These are phyloP conservation scores for Trichoderma breve DNA, from an alignment of 2,329 filamentous ascomycete species.

Conservation along the genomic window DNA sequence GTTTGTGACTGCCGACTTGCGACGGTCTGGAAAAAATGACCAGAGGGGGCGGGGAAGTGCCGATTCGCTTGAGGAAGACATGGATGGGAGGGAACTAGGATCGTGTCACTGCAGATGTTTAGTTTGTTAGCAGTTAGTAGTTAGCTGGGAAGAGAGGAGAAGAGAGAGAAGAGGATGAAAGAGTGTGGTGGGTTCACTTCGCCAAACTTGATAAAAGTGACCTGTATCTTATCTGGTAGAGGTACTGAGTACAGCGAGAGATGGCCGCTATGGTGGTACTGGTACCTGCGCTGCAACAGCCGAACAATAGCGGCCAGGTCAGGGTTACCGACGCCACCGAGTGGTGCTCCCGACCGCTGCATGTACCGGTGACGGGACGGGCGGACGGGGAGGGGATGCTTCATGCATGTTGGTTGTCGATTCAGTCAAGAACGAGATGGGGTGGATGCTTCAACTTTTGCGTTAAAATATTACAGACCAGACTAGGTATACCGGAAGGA, in stretches of 20 bases:
- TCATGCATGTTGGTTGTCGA: background rate
- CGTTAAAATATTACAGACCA: background rate
- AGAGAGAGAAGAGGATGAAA: background rate
- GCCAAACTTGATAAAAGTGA: background rate
- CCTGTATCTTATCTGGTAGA: background rate
- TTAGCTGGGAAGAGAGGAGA: background rate
- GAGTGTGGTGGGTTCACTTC: background rate
- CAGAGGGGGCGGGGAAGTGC: background rate
- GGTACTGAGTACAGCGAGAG: background rate
- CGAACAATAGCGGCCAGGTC: background rate
- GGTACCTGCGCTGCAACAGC: background rate
- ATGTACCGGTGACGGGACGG: background rate
- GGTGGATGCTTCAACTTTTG: background rate
- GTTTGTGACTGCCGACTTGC: constrained; percentile 4
- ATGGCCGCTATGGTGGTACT: background rate
- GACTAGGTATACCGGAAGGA: background rate
- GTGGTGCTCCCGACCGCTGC: background rate
- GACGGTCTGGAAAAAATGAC: background rate
- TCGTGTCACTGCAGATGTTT: background rate
- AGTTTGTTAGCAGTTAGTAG: background rate
- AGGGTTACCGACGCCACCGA: background rate
- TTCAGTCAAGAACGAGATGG: background rate
- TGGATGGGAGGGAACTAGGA: background rate
- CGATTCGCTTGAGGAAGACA: background rate
- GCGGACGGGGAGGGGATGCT: too few relatives aligned